These are phyloP conservation scores for Periconia sp. DNA, from an alignment of 2,329 filamentous ascomycete species.

Conservation along the genomic window DNA sequence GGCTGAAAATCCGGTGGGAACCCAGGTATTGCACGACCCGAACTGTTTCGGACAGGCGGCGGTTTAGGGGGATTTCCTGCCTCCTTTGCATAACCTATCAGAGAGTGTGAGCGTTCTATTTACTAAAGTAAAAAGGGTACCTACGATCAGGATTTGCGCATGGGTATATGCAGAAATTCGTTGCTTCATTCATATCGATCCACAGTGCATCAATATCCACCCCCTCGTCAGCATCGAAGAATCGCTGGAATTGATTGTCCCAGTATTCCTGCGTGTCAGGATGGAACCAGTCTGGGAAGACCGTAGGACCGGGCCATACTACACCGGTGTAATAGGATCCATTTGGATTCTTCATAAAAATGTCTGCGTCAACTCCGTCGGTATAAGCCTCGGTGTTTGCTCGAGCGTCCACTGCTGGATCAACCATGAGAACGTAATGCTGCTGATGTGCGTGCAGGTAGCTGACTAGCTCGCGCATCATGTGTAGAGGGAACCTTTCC, in stretches of 20 bases:
- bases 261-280: constrained; percentile 69
- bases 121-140: not conserved
- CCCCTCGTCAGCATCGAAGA: constrained; percentile 69
- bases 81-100: constrained; percentile 41
- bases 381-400: constrained; percentile 59
- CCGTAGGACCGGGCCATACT: constrained; percentile 77
- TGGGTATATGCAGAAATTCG: constrained; percentile 48
- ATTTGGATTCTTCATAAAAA: constrained; percentile 61
- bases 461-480: constrained; percentile 68
- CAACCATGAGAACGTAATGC: constrained; percentile 80
- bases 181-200: constrained; percentile 49
- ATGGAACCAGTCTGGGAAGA: constrained; percentile 79
- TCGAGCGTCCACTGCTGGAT: constrained; percentile 64
- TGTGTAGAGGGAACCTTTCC: constrained; percentile 65
- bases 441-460: constrained; percentile 71
- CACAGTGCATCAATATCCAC: constrained; percentile 79
- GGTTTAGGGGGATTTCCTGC: constrained; percentile 65
- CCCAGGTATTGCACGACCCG: constrained; percentile 70
- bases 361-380: constrained; percentile 62
- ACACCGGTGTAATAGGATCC: constrained; percentile 66
- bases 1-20: constrained; percentile 74
- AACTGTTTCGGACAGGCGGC: constrained; percentile 65
- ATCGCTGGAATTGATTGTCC: constrained; percentile 69
- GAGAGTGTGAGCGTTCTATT: not conserved
- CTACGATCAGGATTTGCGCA: constrained; percentile 53